Percentiles rank a stretch among this genome's conserved stretches.
Evolutionary conservation across 352 stramenopile genomes (phyloP).

Genomic region (Globisporangium paroecandrum): DNA sequence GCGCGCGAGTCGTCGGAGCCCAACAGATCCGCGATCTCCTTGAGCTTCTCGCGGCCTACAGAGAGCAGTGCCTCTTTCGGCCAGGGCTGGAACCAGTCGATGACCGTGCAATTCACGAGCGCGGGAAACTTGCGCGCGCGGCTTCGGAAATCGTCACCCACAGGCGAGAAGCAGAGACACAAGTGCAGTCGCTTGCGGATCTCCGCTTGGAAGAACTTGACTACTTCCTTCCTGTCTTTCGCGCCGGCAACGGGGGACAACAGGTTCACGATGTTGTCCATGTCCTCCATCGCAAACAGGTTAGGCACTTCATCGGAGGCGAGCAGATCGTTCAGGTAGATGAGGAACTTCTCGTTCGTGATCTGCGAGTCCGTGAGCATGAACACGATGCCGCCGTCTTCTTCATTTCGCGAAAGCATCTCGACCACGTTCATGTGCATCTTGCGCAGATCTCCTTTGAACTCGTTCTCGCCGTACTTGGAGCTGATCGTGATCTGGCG

Average conservation of each 20-base stretch:
- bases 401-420: slow-evolving; percentile 82
- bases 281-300: slow-evolving; percentile 92
- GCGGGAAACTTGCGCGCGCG: slow-evolving; percentile 94
- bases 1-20: slow-evolving; percentile 72
- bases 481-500: slow-evolving; percentile 93
- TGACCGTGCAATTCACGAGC: slow-evolving; percentile 92
- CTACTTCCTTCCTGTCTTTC: slow-evolving; percentile 90
- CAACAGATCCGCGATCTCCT: slow-evolving; percentile 81
- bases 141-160: slow-evolving; percentile 94
- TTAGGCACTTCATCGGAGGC: slow-evolving; percentile 93
- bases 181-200: slow-evolving; percentile 95
- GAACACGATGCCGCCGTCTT: slow-evolving; percentile 90
- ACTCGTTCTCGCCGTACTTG: slow-evolving; percentile 94
- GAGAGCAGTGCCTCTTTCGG: slow-evolving; percentile 90
- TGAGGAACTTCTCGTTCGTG: slow-evolving; percentile 96
- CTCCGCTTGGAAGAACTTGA: slow-evolving; percentile 94
- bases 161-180: slow-evolving; percentile 93
- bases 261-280: slow-evolving; percentile 92
- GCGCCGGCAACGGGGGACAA: slow-evolving; percentile 64
- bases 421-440: slow-evolving; percentile 94
- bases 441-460: slow-evolving; percentile 95
- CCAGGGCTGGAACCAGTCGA: slow-evolving; percentile 94
- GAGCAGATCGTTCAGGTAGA: slow-evolving; percentile 95
- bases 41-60: slow-evolving; percentile 87
- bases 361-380: slow-evolving; percentile 95